Evolutionary conservation across 345 rosid genomes (phyloP).

Genomic region (Syzygium grande): DNA sequence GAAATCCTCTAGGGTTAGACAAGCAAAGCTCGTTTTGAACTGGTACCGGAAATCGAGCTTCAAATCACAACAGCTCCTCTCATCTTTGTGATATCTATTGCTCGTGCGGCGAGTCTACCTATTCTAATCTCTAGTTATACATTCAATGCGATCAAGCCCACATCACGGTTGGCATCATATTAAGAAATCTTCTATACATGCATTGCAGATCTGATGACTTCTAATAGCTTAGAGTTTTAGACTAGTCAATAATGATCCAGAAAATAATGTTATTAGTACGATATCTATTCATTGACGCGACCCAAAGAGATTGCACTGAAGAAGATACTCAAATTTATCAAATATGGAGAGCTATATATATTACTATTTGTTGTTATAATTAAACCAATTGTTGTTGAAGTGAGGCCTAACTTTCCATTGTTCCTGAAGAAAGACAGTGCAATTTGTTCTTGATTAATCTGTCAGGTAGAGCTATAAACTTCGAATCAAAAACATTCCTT

Average conservation of each 20-base stretch:
- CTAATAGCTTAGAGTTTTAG: neutral
- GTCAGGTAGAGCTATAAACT: neutral
- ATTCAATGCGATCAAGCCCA: neutral
- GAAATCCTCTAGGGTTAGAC: neutral
- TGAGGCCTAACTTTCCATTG: neutral
- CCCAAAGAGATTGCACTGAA: neutral
- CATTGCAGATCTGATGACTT: neutral
- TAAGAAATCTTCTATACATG: neutral
- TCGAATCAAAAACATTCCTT: neutral
- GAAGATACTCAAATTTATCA: neutral
- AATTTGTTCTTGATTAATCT: neutral
- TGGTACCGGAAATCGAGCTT: neutral
- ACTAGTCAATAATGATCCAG: neutral
- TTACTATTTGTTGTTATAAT: neutral
- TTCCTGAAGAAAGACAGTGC: neutral
- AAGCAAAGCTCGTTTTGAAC: neutral
- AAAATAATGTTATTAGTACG: neutral
- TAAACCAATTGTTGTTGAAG: neutral
- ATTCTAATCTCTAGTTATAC: neutral
- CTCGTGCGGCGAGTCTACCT: neutral
- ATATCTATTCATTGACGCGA: neutral
- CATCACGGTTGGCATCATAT: neutral
- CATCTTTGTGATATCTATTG: neutral
- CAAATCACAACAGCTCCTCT: neutral
- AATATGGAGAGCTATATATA: neutral